phyloP scores from a whole-genome alignment of 2,329 filamentous ascomycete species.

The Monosporascus cannonballus region DNA sequence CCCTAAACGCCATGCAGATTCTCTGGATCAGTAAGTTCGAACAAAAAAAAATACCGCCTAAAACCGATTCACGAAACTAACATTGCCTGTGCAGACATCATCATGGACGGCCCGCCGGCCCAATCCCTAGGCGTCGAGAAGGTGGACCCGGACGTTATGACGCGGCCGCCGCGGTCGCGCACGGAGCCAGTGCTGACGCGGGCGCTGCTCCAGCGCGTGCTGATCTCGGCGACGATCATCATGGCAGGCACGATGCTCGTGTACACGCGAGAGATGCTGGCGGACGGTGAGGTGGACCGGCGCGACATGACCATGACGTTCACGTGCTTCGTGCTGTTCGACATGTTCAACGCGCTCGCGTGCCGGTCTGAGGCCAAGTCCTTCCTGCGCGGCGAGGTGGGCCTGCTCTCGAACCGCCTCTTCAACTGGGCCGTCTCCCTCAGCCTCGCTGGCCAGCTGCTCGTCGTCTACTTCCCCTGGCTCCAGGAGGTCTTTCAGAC shows the following conservation, averaged over 20 bases:
- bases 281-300: slow-evolving; percentile 75
- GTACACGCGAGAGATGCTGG: slow-evolving; percentile 86
- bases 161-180: slow-evolving; percentile 74
- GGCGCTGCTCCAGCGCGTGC: slow-evolving; percentile 73
- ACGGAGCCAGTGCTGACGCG: slow-evolving; percentile 87
- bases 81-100: slow-evolving; percentile 64
- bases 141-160: slow-evolving; percentile 93
- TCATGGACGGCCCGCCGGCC: slow-evolving; percentile 97
- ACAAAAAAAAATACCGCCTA: not conserved
- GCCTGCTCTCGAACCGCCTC: slow-evolving; percentile 78
- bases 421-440: slow-evolving; percentile 95
- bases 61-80: not conserved
- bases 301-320: slow-evolving; percentile 99
- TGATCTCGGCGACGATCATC: slow-evolving; percentile 83
- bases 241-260: slow-evolving; percentile 88
- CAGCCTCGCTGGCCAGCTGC: slow-evolving; percentile 75
- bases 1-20: slow-evolving; percentile 98
- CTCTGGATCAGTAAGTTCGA: slow-evolving; percentile 88
- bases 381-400: slow-evolving; percentile 77
- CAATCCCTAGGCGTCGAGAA: slow-evolving; percentile 95
- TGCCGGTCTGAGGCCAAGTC: slow-evolving; percentile 91
- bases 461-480: slow-evolving; percentile 93
- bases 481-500: slow-evolving; percentile 95
- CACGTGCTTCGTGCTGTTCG: slow-evolving; percentile 96
- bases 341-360: slow-evolving; percentile 97